A percentile compares a stretch with the other conserved stretches of the same genome.
These are phyloP conservation scores for Stylonectria norvegica DNA, from an alignment of 2,329 filamentous ascomycete species.

Conservation along the genomic window DNA sequence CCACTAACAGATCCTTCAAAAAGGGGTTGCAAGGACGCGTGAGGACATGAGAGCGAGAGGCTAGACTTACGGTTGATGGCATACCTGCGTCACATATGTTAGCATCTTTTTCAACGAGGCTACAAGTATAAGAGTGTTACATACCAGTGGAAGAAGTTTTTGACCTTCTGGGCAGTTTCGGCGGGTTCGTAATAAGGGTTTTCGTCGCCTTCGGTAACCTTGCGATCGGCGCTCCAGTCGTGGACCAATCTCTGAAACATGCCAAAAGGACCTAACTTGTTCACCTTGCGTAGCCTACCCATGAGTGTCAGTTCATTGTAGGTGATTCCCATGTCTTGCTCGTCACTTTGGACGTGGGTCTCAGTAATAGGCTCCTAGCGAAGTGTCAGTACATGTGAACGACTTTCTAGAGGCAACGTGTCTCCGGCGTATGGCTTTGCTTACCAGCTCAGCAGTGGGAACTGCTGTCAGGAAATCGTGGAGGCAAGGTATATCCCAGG, in stretches of 20 bases:
- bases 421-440: too few relatives aligned
- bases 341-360: constrained; percentile 36
- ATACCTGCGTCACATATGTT: too few relatives aligned
- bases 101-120: too few relatives aligned
- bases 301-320: constrained; percentile 40
- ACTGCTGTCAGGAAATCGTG: constrained; percentile 58
- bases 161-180: constrained; percentile 29
- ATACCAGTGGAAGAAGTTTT: constrained; percentile 45
- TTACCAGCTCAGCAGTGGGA: constrained; percentile 53
- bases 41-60: too few relatives aligned
- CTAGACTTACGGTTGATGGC: too few relatives aligned
- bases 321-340: constrained; percentile 43
- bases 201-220: constrained; percentile 5
- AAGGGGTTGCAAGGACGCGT: too few relatives aligned
- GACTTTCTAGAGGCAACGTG: too few relatives aligned
- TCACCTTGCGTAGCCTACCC: constrained; percentile 39
- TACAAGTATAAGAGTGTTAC: too few relatives aligned
- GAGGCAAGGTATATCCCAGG: constrained; percentile 60
- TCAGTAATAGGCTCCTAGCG: constrained; percentile 40
- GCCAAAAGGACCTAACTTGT: constrained; percentile 40
- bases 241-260: constrained; percentile 38
- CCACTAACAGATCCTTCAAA: too few relatives aligned
- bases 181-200: constrained; percentile 34
- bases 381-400: too few relatives aligned
- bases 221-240: constrained; percentile 34